These are phyloP conservation scores for Tieghemostelium lacteum DNA, from an alignment of 78 protist genomes.

Conservation along the genomic window DNA sequence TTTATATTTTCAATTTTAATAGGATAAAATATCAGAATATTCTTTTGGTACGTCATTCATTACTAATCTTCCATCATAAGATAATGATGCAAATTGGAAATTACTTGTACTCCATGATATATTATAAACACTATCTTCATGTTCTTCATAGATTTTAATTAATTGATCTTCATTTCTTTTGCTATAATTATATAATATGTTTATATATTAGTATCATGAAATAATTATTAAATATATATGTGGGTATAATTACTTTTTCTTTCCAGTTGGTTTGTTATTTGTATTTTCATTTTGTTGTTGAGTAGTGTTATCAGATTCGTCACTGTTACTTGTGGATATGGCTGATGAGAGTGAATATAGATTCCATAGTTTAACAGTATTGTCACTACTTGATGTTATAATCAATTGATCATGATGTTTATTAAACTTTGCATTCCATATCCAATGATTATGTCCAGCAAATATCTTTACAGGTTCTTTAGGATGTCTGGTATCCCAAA, in stretches of 20 bases:
- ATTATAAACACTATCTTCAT: conserved; percentile 76
- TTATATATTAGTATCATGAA: conserved; percentile 6
- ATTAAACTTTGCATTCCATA: conserved; percentile 76
- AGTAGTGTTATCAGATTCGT: neutral
- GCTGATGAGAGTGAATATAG: conserved; percentile 60
- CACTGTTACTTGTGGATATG: neutral
- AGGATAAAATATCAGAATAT: conserved; percentile 39
- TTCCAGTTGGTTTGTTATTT: conserved; percentile 24
- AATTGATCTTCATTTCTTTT: conserved; percentile 78
- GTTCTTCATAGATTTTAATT: conserved; percentile 75
- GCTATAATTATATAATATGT: conserved; percentile 2
- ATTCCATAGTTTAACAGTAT: conserved; percentile 76
- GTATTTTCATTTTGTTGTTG: neutral
- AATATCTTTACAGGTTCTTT: conserved; percentile 55
- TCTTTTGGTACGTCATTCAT: conserved; percentile 81
- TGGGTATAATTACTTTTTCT: conserved; percentile 39
- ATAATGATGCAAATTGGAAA: conserved; percentile 70
- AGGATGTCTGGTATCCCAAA: conserved; percentile 76
- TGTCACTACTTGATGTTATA: conserved; percentile 66
- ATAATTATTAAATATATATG: neutral
- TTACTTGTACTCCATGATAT: conserved; percentile 64
- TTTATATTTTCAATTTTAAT: no score
- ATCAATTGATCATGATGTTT: conserved; percentile 71
- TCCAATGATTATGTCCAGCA: conserved; percentile 80
- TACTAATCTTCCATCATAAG: conserved; percentile 78